Evolutionary conservation across 495 filamentous ascomycete species (phyloP), one percentile per base, ranked within the genome.

Genomic region (Platismatia glauca): DNA sequence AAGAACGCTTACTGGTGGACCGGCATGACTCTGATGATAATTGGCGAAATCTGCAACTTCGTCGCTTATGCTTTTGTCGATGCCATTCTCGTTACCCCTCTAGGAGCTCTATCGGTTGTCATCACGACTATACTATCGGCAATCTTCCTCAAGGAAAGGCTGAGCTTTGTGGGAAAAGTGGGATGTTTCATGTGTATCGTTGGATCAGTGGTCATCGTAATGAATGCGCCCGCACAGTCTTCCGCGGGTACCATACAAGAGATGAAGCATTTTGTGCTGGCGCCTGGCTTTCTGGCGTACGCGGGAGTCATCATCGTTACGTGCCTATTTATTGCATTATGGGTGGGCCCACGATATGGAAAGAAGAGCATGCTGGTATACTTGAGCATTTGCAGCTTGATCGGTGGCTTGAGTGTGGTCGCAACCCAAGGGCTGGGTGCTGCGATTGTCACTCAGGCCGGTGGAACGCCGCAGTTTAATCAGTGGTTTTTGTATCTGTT

Each of bases 311-410:
- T 97, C 55, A 84, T 97, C 44, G 68, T 93, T 34, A 89, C 84
- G 0, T 84, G 84, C 60, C 64, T 77, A 16, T 83, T 91, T 61
- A 82, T 87, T 56, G 89, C 90, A 0, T 71, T 95, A 35, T 97
- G 89, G 86, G 86, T 82, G 59, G 95, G 85, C 7, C 94, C 94
- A 9, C 84, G 88, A 64, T 98, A 94, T 66, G 94, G 95, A 48
- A 95, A 95, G 78, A 90, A 89, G 78, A 93, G 87, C 72, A 97
- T 98, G 94, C 81, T 98, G 74, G 90, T 97, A 16, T 98, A 98
- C 74, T 83, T 98, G 68, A 90, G 85, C 67, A 90, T 98, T 70
- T 98, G 94, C 82, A 95, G 90, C 76, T 81, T 93, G 74, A 86
- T 97, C 64, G 94, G 94, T 67, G 94, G 94, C 7, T 78, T 97